These are phyloP conservation scores for Zea mays DNA, from an alignment of 176 grass and related monocot species.

Conservation along the genomic window DNA sequence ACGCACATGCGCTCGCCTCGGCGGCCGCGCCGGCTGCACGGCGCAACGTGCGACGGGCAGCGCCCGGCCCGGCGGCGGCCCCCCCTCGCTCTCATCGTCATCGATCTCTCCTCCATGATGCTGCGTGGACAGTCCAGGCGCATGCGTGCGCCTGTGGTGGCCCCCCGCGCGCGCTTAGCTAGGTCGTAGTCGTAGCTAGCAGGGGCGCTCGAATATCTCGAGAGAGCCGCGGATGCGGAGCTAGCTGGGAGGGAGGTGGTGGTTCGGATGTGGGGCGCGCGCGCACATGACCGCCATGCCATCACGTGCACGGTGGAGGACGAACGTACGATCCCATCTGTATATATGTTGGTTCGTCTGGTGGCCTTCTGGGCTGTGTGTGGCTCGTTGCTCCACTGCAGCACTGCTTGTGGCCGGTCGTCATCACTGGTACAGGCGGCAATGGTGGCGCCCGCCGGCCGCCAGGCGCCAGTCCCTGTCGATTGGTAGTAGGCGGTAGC, in stretches of 20 bases:
- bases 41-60: conserved; percentile 49
- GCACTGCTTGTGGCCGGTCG: too few species aligned
- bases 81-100: not conserved
- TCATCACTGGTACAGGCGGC: too few species aligned
- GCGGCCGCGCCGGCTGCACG: conserved; percentile 35
- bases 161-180: not conserved
- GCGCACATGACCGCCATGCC: conserved; percentile 35
- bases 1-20: conserved; percentile 53
- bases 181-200: not conserved
- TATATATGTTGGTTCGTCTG: too few species aligned
- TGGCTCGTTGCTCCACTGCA: too few species aligned
- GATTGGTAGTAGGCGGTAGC: too few species aligned
- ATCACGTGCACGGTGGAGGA: not conserved
- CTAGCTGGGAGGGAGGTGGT: not conserved
- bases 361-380: too few species aligned
- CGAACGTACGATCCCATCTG: too few species aligned
- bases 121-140: conserved; percentile 13
- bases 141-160: not conserved
- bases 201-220: conserved; percentile 46
- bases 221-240: conserved; percentile 25
- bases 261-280: conserved; percentile 2
- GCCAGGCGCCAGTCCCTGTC: too few species aligned
- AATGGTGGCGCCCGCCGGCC: too few species aligned
- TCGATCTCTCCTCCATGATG: conserved; percentile 34
- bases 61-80: not conserved